phyloP scores from a whole-genome alignment of 1,284 basidiomycete species.

The Trichosporon asahii region DNA sequence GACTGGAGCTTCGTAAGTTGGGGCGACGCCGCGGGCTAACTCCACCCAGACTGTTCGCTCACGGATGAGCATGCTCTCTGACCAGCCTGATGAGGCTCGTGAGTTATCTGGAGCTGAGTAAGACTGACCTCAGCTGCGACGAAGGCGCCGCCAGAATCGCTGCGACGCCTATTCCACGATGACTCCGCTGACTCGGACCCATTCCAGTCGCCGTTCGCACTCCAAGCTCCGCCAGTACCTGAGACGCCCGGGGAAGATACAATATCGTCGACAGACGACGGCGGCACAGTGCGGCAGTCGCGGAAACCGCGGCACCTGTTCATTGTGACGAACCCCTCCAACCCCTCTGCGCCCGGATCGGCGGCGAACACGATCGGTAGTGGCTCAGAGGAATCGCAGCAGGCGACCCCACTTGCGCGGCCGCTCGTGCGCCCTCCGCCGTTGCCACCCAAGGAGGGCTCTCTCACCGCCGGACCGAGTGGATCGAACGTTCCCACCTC shows the following conservation, averaged over 20 bases:
- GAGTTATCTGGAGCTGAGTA: background rate
- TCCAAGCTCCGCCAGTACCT: background rate
- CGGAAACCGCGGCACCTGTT: conserved; percentile 24
- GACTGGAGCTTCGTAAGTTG: conserved; percentile 47
- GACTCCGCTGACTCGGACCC: conserved; percentile 45
- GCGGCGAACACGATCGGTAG: conserved; percentile 11
- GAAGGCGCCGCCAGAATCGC: conserved; percentile 41
- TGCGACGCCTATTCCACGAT: conserved; percentile 51
- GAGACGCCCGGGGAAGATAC: conserved; percentile 7
- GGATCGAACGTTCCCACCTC: background rate
- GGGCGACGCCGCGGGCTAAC: background rate
- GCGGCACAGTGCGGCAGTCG: conserved; percentile 20
- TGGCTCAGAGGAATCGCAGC: conserved; percentile 18
- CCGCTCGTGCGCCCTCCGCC: conserved; percentile 7
- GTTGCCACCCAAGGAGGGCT: background rate
- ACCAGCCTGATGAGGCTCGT: conserved; percentile 28
- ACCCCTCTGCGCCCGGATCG: conserved; percentile 11
- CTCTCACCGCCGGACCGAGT: conserved; percentile 18
- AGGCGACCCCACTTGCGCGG: conserved; percentile 31
- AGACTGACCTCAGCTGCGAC: conserved; percentile 11
- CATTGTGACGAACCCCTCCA: conserved; percentile 27
- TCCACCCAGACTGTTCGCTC: conserved; percentile 38
- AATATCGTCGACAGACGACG: background rate
- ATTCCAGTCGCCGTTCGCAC: conserved; percentile 41
- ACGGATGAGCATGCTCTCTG: conserved; percentile 41